Conservation (phyloP, 1,139 yeast genomes). For the Debaryomyces coudertii region DNA sequence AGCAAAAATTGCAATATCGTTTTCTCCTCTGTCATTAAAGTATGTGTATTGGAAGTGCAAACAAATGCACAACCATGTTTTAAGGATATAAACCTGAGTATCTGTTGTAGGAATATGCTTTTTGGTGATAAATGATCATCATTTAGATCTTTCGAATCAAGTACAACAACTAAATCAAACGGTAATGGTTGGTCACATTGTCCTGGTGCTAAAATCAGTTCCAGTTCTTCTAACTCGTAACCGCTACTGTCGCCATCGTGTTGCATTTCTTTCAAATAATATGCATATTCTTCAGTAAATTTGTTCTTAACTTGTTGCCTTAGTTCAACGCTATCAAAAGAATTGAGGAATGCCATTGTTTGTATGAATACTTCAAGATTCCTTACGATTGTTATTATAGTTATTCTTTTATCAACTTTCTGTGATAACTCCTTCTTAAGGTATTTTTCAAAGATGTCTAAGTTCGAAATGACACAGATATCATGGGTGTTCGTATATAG, state of each 20-base stretch:
- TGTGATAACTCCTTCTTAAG: slow-evolving; percentile 18
- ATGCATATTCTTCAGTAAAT: slow-evolving; percentile 2
- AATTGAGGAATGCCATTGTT: slow-evolving; percentile 17
- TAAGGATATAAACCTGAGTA: slow-evolving; percentile 51
- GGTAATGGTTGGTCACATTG: slow-evolving; percentile 25
- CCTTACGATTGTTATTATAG: slow-evolving; percentile 20
- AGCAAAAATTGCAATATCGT: slow-evolving; percentile 1
- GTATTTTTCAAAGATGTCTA: slow-evolving; percentile 23
- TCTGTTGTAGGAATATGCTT: slow-evolving; percentile 49
- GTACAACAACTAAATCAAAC: slow-evolving; percentile 21
- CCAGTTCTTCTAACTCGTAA: not conserved
- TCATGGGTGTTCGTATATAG: slow-evolving; percentile 16
- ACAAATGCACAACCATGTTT: slow-evolving; percentile 43
- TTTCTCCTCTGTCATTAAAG: slow-evolving; percentile 13
- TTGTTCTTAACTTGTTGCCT: not conserved
- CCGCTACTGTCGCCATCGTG: not conserved
- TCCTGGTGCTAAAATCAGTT: slow-evolving; percentile 15
- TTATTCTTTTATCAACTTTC: slow-evolving; percentile 13
- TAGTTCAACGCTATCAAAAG: slow-evolving; percentile 9
- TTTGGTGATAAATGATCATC: slow-evolving; percentile 25
- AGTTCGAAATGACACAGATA: slow-evolving; percentile 27
- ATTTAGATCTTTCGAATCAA: slow-evolving; percentile 21
- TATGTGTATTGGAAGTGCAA: slow-evolving; percentile 18
- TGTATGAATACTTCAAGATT: slow-evolving; percentile 18
- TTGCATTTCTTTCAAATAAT: not conserved